Base-by-base conservation (phyloP, 2,329 filamentous ascomycete species). In the Trichophyton rubrum region DNA sequence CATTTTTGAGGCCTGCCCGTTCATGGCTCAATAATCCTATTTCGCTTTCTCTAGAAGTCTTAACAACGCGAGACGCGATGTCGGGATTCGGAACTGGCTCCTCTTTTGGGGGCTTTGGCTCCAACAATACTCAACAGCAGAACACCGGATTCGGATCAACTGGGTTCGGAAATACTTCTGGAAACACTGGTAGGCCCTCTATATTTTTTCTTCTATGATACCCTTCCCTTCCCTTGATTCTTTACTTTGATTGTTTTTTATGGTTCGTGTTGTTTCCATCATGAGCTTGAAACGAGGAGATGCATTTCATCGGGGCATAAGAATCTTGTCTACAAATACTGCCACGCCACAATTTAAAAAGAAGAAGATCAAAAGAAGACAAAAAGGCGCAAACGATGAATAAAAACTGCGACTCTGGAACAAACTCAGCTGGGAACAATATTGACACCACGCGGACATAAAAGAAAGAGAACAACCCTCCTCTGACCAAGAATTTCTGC, bases 91-190 rank as follows among this genome's bases (percentile, higher is more conserved):
- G 63, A 43, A 51, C 59, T 17, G 60, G 59, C 59, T 49, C 60
- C 27, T 55, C 51, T 5, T 65, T 65, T 56, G 63, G 63, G 43
- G 64, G 61, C 58, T 65, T 64, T 40, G 61, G 64, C 47, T 58
- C 62, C 38, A 62, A 63, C 49, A 63, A 62, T 35, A 58, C 60
- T 27, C 60, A 61, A 17, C 60, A 59, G 27, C 61, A 64, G 43
- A 60, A 56, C 47, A 55, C 61, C 43, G 64, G 64, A 3, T 64
- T 66, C 35, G 64, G 62, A 20, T 33, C 63, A 15, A 47, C 60
- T 33, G 59, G 62, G 17, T 35, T 60, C 53, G 63, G 62, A 33
- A 47, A 51, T 40, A 60, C 58, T 24, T 60, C 59, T 41, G 61
- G 59, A 24, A 49, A 53, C 33, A 58, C 62, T 61, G 64, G 65